Conservation (phyloP, 257 asterid species). For the Cynanchum wilfordii region DNA sequence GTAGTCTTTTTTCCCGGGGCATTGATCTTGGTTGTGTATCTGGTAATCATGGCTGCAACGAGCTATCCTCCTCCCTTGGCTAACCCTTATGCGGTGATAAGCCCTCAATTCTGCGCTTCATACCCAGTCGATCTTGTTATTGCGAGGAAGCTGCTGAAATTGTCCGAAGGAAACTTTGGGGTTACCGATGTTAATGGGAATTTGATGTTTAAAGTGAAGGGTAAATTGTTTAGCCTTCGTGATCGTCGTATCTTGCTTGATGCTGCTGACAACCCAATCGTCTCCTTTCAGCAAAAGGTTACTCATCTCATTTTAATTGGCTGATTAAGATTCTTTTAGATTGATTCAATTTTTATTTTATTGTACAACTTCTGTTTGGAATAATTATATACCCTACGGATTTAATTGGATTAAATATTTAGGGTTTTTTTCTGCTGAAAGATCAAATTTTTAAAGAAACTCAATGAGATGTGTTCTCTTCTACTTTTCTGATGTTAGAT, state of each 20-base stretch:
- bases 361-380: neutral
- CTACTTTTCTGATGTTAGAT: neutral
- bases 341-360: neutral
- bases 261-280: slow-evolving; percentile 51
- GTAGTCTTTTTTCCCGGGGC: neutral
- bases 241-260: slow-evolving; percentile 73
- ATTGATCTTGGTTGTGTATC: neutral
- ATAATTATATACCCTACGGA: neutral
- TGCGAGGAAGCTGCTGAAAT: slow-evolving; percentile 50
- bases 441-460: neutral
- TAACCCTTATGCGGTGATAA: slow-evolving; percentile 36
- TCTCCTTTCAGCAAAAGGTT: slow-evolving; percentile 71
- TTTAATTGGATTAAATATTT: neutral
- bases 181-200: slow-evolving; percentile 61
- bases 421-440: neutral
- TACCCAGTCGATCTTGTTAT: slow-evolving; percentile 63
- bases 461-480: neutral
- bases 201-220: slow-evolving; percentile 56
- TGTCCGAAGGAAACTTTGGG: slow-evolving; percentile 52
- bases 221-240: slow-evolving; percentile 52
- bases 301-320: neutral
- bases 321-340: neutral
- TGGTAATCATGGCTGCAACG: neutral
- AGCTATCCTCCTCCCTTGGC: slow-evolving; percentile 1
- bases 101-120: slow-evolving; percentile 64